Conservation (phyloP, 805 yeast genomes). For the Candida maris region DNA sequence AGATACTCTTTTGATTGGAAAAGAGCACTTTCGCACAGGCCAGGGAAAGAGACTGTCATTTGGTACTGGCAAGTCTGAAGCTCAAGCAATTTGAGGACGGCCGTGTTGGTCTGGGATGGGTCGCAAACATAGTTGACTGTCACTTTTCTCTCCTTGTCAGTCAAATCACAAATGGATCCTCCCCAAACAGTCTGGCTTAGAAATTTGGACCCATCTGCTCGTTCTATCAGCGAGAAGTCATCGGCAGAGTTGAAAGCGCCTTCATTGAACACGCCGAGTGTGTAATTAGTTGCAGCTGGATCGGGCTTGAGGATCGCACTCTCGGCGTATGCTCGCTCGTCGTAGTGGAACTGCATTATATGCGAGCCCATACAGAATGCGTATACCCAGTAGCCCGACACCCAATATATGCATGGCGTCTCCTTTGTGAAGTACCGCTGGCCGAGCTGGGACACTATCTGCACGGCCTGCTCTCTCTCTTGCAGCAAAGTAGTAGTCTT, state of each 20-base stretch:
- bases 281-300: constrained; percentile 11
- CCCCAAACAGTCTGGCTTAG: constrained; percentile 26
- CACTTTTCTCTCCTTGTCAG: constrained; percentile 27
- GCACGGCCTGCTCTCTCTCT: constrained; percentile 15
- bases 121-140: constrained; percentile 29
- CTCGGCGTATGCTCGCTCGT: neutral
- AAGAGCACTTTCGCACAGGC: constrained; percentile 22
- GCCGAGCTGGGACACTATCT: constrained; percentile 14
- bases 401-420: constrained; percentile 3
- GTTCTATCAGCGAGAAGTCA: constrained; percentile 23
- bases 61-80: constrained; percentile 32
- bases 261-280: constrained; percentile 15
- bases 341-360: constrained; percentile 9
- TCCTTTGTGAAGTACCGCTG: constrained; percentile 1
- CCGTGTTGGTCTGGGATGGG: constrained; percentile 11
- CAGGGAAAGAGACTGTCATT: constrained; percentile 20
- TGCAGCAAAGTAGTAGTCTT: constrained; percentile 5
- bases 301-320: constrained; percentile 4
- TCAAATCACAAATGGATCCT: constrained; percentile 34
- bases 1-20: constrained; percentile 15
- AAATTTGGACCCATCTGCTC: constrained; percentile 24
- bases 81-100: constrained; percentile 25
- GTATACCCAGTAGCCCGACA: constrained; percentile 16
- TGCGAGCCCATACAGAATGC: constrained; percentile 5
- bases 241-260: constrained; percentile 15